Conservation (phyloP, 2,329 filamentous ascomycete genomes). For the Cucurbitaria berberidis region DNA sequence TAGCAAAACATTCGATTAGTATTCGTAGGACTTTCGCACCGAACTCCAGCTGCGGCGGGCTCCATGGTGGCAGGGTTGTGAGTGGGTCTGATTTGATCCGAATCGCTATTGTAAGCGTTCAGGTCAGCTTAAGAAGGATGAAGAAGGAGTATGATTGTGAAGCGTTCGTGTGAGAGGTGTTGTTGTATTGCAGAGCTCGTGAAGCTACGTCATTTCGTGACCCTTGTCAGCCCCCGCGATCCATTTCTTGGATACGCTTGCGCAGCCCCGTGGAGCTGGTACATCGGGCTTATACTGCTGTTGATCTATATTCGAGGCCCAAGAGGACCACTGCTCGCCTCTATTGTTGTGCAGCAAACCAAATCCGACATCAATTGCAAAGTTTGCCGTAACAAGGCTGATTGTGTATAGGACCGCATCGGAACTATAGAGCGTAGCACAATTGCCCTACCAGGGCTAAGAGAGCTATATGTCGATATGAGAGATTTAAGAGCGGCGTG, state of each 20-base stretch:
- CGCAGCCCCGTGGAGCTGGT: not conserved
- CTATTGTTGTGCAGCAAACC: not conserved
- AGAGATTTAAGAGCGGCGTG: not conserved
- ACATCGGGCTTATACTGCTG: not conserved
- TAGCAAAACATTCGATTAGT: too few relatives aligned
- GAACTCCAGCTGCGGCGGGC: constrained; percentile 45
- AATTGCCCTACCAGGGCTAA: not conserved
- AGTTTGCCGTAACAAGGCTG: not conserved
- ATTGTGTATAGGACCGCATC: too few relatives aligned
- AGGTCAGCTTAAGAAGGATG: not conserved
- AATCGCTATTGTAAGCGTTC: not conserved
- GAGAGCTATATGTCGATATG: not conserved
- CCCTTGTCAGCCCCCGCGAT: constrained; percentile 1
- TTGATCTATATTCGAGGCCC: not conserved
- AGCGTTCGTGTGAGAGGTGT: constrained; percentile 3
- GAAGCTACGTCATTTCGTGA: constrained; percentile 13
- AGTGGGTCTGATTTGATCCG: not conserved
- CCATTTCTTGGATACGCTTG: too few relatives aligned
- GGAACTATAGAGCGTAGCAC: not conserved
- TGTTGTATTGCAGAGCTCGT: constrained; percentile 12
- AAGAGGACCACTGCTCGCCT: not conserved
- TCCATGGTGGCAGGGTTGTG: constrained; percentile 51
- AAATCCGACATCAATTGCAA: not conserved
- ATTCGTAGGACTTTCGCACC: too few relatives aligned
- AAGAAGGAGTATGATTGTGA: not conserved